phyloP scores from a whole-genome alignment of 1,284 basidiomycete species.

The Mycena sp. region DNA sequence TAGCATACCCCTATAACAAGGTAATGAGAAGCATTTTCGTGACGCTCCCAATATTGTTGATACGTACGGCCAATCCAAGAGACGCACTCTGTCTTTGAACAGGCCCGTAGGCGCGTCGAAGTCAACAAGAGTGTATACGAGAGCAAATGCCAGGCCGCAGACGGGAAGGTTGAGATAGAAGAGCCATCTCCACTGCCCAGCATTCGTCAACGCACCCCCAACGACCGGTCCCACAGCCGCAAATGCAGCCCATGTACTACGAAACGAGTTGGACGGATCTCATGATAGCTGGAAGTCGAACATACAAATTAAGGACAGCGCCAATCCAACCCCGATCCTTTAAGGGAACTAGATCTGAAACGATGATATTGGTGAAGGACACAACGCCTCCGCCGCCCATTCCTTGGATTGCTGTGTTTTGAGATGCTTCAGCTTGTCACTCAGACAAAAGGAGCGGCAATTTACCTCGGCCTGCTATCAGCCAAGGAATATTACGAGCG shows the following conservation, averaged over 20 bases:
- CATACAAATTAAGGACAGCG: slow-evolving; percentile 41
- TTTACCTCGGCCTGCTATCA: slow-evolving; percentile 49
- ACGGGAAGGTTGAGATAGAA: slow-evolving; percentile 39
- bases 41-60: no score
- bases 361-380: slow-evolving; percentile 49
- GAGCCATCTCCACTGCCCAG: slow-evolving; percentile 17
- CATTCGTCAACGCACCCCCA: slow-evolving; percentile 30
- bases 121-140: slow-evolving; percentile 35
- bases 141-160: slow-evolving; percentile 29
- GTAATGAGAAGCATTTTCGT: background rate
- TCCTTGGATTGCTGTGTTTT: slow-evolving; percentile 55
- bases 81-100: slow-evolving; percentile 39
- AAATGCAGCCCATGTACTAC: slow-evolving; percentile 16
- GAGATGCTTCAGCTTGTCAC: background rate
- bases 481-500: slow-evolving; percentile 50
- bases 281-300: background rate
- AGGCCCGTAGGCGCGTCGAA: slow-evolving; percentile 39
- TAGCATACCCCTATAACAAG: slow-evolving; percentile 46
- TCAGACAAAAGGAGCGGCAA: background rate
- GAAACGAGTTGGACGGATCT: background rate
- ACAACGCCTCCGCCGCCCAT: slow-evolving; percentile 55
- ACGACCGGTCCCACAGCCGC: slow-evolving; percentile 26
- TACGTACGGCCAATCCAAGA: slow-evolving; percentile 48
- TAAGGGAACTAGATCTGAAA: slow-evolving; percentile 53
- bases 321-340: slow-evolving; percentile 48